Conservation (phyloP, 768 basidiomycete genomes). For the Lepiota venenata region DNA sequence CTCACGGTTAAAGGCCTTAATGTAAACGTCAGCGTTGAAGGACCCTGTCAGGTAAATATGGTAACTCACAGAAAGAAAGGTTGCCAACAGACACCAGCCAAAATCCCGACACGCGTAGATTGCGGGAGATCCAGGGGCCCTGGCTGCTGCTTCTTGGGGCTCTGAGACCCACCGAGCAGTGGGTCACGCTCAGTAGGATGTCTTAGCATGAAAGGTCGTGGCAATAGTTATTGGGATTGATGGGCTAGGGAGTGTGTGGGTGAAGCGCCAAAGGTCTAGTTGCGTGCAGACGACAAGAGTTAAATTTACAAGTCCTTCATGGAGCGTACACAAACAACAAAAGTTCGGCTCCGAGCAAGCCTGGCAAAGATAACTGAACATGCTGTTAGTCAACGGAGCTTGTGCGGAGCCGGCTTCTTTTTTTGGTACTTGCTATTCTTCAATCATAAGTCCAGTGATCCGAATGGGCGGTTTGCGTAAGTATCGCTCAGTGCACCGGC, state of each 20-base stretch:
- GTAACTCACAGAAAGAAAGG: constrained; percentile 64
- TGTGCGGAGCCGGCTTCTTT: too few relatives aligned
- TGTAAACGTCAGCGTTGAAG: not conserved
- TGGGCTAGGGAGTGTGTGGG: not conserved
- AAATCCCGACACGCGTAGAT: constrained; percentile 61
- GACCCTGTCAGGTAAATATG: not conserved
- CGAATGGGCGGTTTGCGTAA: too few relatives aligned
- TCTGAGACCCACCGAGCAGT: constrained; percentile 19
- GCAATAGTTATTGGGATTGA: not conserved
- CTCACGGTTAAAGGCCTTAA: constrained; percentile 32
- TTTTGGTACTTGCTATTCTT: too few relatives aligned
- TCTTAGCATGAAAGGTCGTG: constrained; percentile 18
- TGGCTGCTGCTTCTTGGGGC: constrained; percentile 17
- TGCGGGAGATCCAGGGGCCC: constrained; percentile 63
- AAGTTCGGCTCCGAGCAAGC: too few relatives aligned
- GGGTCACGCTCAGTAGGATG: constrained; percentile 30
- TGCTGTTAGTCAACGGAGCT: too few relatives aligned
- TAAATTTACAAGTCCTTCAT: too few relatives aligned
- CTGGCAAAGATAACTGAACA: too few relatives aligned
- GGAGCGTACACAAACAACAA: too few relatives aligned
- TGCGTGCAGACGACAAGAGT: too few relatives aligned
- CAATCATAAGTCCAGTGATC: too few relatives aligned
- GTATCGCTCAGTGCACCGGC: too few relatives aligned
- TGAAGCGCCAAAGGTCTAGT: too few relatives aligned
- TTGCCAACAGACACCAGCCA: constrained; percentile 70